Evolutionary conservation across 2,329 filamentous ascomycete genomes (phyloP).

Genomic region (Penicillium sp.): DNA sequence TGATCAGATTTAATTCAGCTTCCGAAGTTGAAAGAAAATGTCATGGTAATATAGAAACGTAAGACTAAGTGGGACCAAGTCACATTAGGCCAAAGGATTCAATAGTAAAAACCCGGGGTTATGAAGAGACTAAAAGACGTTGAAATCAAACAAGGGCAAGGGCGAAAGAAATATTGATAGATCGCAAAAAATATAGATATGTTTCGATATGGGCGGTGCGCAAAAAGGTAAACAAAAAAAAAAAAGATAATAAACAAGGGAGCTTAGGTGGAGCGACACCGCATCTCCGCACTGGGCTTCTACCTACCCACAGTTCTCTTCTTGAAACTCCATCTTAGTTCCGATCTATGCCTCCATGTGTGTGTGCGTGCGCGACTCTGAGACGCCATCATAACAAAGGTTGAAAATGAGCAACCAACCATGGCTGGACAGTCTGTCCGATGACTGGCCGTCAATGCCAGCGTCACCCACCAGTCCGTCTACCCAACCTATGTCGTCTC

Average conservation of each 20-base stretch:
- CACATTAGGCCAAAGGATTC: not conserved
- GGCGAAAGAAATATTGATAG: constrained; percentile 1
- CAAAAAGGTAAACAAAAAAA: constrained; percentile 4
- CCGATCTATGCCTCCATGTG: constrained; percentile 4
- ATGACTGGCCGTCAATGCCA: constrained; percentile 45
- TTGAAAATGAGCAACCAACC: constrained; percentile 38
- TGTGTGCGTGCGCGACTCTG: not conserved
- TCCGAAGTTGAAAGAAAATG: too few relatives aligned
- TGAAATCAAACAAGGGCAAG: not conserved
- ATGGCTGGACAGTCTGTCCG: constrained; percentile 47
- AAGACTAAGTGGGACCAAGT: not conserved
- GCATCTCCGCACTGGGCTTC: constrained; percentile 7
- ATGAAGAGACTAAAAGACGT: not conserved
- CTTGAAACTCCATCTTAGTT: constrained; percentile 1
- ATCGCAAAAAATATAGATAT: not conserved
- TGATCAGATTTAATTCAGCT: not conserved
- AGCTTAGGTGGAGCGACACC: constrained; percentile 10
- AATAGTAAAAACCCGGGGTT: not conserved
- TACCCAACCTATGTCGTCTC: constrained; percentile 22
- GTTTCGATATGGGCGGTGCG: not conserved
- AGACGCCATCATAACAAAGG: constrained; percentile 21
- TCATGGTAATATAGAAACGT: not conserved
- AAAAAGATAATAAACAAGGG: constrained; percentile 12
- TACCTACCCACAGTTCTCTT: constrained; percentile 9
- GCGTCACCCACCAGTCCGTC: constrained; percentile 37